A percentile compares a stretch with the other conserved stretches of the same genome.
Evolutionary conservation across 208 protist genomes (phyloP).

Genomic region (Trypanosoma lewisi): DNA sequence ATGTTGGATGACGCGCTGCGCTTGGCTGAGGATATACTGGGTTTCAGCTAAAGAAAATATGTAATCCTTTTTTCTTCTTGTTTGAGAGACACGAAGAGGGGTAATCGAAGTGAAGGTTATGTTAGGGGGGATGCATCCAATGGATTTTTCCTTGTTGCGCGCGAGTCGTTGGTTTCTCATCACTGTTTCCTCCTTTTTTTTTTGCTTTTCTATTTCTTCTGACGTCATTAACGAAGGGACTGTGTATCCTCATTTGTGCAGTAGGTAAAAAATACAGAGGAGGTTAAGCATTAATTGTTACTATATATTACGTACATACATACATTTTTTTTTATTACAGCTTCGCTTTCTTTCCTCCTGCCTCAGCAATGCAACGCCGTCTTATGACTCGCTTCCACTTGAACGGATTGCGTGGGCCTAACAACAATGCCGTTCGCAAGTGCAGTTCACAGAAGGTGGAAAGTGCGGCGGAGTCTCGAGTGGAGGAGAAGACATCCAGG

Average conservation of each 20-base stretch:
- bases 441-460: slow-evolving; percentile 30
- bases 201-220: background rate
- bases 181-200: too few relatives aligned
- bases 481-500: slow-evolving; percentile 21
- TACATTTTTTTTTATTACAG: background rate
- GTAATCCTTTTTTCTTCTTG: slow-evolving; percentile 2
- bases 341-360: slow-evolving; percentile 12
- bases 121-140: too few relatives aligned
- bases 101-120: too few relatives aligned
- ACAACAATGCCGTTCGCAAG: slow-evolving; percentile 1
- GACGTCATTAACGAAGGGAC: background rate
- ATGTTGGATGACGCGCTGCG: slow-evolving; percentile 68
- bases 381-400: background rate
- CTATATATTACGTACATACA: background rate
- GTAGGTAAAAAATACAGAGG: too few relatives aligned
- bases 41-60: slow-evolving; percentile 28
- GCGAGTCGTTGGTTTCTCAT: too few relatives aligned
- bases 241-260: too few relatives aligned
- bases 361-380: slow-evolving; percentile 26
- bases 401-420: slow-evolving; percentile 19
- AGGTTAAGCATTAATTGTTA: too few relatives aligned
- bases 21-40: slow-evolving; percentile 70
- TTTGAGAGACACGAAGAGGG: too few relatives aligned
- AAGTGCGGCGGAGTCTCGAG: slow-evolving; percentile 22
- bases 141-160: too few relatives aligned